phyloP scores from a whole-genome alignment of 805 yeast genomes.

The Schwanniomyces pseudopolymorphus region DNA sequence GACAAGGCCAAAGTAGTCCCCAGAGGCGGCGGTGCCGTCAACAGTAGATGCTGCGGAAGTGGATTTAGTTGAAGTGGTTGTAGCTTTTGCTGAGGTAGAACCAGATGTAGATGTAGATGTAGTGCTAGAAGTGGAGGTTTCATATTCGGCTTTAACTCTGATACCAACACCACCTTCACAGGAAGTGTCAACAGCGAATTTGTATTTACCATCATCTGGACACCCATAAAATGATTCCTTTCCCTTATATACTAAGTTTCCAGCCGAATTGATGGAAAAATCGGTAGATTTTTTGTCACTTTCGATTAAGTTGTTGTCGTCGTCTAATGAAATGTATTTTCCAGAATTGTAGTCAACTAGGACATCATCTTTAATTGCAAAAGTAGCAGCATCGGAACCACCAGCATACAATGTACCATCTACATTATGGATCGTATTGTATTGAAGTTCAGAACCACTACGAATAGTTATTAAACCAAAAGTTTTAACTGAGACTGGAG shows the following conservation, averaged over 20 bases:
- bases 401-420: conserved; percentile 20
- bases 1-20: conserved; percentile 8
- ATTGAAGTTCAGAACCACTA: conserved; percentile 30
- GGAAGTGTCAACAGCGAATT: conserved; percentile 20
- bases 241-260: conserved; percentile 32
- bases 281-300: conserved; percentile 31
- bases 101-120: no score
- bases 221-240: conserved; percentile 38
- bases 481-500: conserved; percentile 6
- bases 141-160: conserved; percentile 4
- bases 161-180: conserved; percentile 30
- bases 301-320: neutral
- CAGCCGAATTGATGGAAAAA: conserved; percentile 37
- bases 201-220: conserved; percentile 23
- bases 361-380: conserved; percentile 24
- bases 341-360: conserved; percentile 27
- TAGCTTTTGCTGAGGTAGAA: neutral
- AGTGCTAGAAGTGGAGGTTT: no score
- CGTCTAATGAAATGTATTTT: conserved; percentile 12
- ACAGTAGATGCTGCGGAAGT: conserved; percentile 1
- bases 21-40: conserved; percentile 1
- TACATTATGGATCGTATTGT: conserved; percentile 19
- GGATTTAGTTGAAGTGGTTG: neutral
- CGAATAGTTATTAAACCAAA: conserved; percentile 19
- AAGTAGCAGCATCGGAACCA: conserved; percentile 21